Evolutionary conservation across 495 filamentous ascomycete genomes (phyloP).

Genomic region (Aspergillus coremiiformis): DNA sequence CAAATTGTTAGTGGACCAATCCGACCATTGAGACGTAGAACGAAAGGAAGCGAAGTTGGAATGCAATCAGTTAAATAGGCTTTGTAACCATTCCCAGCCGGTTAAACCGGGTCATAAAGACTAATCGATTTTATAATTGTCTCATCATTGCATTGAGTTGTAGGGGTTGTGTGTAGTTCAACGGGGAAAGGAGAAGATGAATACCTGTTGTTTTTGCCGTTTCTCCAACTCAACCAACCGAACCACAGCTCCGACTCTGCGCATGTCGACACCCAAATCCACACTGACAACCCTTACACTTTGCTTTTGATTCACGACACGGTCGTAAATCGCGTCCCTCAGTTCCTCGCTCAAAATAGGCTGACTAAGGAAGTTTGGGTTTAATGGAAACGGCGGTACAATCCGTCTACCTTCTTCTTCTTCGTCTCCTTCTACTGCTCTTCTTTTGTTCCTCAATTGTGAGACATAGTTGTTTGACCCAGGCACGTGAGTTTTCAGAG

Average conservation of each 20-base stretch:
- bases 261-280: conserved; percentile 70
- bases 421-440: too few relatives aligned
- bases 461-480: conserved; percentile 61
- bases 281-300: conserved; percentile 74
- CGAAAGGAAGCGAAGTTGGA: conserved; percentile 5
- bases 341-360: conserved; percentile 69
- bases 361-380: conserved; percentile 62
- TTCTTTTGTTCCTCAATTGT: conserved; percentile 15
- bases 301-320: conserved; percentile 55
- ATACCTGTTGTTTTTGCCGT: conserved; percentile 64
- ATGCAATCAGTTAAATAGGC: conserved; percentile 16
- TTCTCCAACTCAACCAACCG: conserved; percentile 83
- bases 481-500: conserved; percentile 48
- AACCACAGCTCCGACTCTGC: conserved; percentile 81
- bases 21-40: not conserved
- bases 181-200: conserved; percentile 17
- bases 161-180: too few relatives aligned
- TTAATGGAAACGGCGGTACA: conserved; percentile 59
- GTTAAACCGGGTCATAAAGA: conserved; percentile 80
- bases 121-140: conserved; percentile 84
- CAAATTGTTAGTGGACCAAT: conserved; percentile 9
- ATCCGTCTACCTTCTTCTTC: too few relatives aligned
- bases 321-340: conserved; percentile 64
- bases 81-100: conserved; percentile 62
- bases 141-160: conserved; percentile 52